phyloP scores from a whole-genome alignment of 169 alveolate species.

The Cardiosporidium cionae region DNA sequence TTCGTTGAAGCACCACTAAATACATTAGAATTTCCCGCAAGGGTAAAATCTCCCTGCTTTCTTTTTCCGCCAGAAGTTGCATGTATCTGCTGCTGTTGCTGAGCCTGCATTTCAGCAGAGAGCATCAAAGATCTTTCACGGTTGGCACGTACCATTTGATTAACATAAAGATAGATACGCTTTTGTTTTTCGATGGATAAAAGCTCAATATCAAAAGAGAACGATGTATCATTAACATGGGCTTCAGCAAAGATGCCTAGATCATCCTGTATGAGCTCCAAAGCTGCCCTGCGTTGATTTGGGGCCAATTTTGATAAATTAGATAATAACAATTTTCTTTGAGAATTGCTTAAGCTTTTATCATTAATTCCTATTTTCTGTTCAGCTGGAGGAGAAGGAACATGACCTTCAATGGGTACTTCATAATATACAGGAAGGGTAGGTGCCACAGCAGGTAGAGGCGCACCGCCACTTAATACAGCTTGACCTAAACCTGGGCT shows the following conservation, averaged over 20 bases:
- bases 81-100: background rate
- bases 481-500: background rate
- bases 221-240: slow-evolving; percentile 53
- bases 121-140: slow-evolving; percentile 54
- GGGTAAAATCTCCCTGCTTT: background rate
- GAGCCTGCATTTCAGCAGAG: background rate
- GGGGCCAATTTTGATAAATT: slow-evolving; percentile 63
- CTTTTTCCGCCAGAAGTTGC: background rate
- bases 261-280: slow-evolving; percentile 72
- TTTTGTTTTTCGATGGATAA: slow-evolving; percentile 68
- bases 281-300: slow-evolving; percentile 67
- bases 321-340: slow-evolving; percentile 48
- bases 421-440: slow-evolving; percentile 16
- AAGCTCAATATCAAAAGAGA: slow-evolving; percentile 62
- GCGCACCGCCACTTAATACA: background rate
- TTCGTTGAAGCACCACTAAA: background rate
- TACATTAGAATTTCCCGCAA: background rate
- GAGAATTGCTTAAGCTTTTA: slow-evolving; percentile 56
- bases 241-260: slow-evolving; percentile 68
- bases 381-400: slow-evolving; percentile 66
- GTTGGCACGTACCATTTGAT: slow-evolving; percentile 65
- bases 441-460: background rate
- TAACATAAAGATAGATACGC: slow-evolving; percentile 59
- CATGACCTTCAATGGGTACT: slow-evolving; percentile 56
- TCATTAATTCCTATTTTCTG: slow-evolving; percentile 59